Evolutionary conservation across 2,329 filamentous ascomycete genomes (phyloP), one percentile per base, ranked within the genome.

Genomic region (Botryosphaeria dothidea): DNA sequence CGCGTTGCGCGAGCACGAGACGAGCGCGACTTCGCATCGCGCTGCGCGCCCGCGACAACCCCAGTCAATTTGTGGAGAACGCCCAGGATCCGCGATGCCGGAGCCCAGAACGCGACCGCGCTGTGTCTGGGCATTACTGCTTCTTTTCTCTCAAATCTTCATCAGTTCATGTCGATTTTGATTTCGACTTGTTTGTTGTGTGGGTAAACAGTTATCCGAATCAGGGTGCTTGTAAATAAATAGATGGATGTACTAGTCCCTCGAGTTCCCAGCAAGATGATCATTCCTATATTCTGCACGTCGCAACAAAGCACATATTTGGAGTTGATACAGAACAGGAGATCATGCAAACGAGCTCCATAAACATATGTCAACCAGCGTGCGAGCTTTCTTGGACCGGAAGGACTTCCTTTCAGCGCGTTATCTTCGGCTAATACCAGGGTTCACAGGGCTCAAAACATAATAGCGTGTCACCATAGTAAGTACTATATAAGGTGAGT

Each of bases 21-120:
- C 6, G 56, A 46, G 56, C 56, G 56, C 56, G 56, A 60, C 38
- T 46, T 45, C 19, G 38, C 54, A 46, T 58, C 54, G 52, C 52
- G 36, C 21, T 31, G 56, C 56, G 56, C 56, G 56, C 41, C 46
- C 41, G 38, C 56, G 41, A 60, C 41, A 46, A 17, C 56, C 56
- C 56, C 56, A 48, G 41, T 60, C 27, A 46, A 34, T 25, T 34
- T 60, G 56, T 60, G 56, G 56, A 46, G 56, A 46, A 46, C 41
- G 54, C 34, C 25, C 56, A 19, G 13, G 56, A 46, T 46, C 56
- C 38, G 56, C 56, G 27, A 46, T 21, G n/a, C 56, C 27, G 45
- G 38, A 25, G 27, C 36, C 19, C 36, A 17, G 13, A 57, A 57
- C 54, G 54, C 54, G 17, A 21, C 21, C 54, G 9, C 23, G 6